Evolutionary conservation across 768 basidiomycete species (phyloP).

Genomic region (Pisolithus microcarpus): DNA sequence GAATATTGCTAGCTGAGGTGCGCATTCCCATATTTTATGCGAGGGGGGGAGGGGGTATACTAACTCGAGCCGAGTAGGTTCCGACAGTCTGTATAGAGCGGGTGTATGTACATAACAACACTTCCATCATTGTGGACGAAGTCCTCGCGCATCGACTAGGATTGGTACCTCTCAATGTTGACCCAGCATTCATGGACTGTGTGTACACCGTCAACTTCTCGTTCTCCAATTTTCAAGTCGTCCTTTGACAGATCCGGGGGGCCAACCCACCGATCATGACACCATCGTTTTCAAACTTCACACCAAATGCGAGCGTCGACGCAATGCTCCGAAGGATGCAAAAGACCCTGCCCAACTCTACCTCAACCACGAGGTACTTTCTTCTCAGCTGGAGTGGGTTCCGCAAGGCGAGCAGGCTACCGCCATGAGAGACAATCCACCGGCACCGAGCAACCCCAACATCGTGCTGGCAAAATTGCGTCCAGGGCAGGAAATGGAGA

Average conservation of each 20-base stretch:
- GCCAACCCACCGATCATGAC: constrained; percentile 77
- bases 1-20: constrained; percentile 93
- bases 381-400: constrained; percentile 64
- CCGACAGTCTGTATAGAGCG: constrained; percentile 88
- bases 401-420: constrained; percentile 76
- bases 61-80: constrained; percentile 43
- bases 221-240: not conserved
- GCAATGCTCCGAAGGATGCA: constrained; percentile 43
- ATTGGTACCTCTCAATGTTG: constrained; percentile 80
- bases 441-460: constrained; percentile 66
- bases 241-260: constrained; percentile 30
- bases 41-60: not conserved
- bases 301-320: constrained; percentile 56
- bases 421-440: constrained; percentile 47
- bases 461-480: constrained; percentile 88
- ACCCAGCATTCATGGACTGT: constrained; percentile 68
- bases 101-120: constrained; percentile 93
- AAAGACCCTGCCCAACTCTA: constrained; percentile 61
- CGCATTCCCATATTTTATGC: constrained; percentile 14
- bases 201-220: constrained; percentile 26
- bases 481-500: constrained; percentile 81
- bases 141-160: constrained; percentile 90
- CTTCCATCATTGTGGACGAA: constrained; percentile 88
- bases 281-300: constrained; percentile 83
- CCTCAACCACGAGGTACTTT: constrained; percentile 60